Percentiles rank a stretch among this genome's conserved stretches.
Evolutionary conservation across 202 grass and related monocot species (phyloP).

Genomic region (Schoenoplectus triqueter): DNA sequence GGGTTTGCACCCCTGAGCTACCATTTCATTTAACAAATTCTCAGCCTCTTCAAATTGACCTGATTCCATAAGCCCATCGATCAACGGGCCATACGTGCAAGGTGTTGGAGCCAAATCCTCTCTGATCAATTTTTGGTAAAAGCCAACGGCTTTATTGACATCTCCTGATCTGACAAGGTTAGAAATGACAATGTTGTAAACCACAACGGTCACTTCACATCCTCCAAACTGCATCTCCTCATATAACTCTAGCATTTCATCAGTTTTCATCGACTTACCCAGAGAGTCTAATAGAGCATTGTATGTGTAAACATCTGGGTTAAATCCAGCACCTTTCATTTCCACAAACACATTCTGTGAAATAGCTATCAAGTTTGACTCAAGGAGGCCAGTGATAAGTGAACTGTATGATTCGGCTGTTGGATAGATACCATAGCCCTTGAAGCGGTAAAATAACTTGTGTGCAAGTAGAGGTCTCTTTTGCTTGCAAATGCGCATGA

Average conservation of each 20-base stretch:
- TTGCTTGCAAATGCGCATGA: conserved; percentile 77
- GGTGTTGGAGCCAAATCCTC: conserved; percentile 70
- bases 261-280: conserved; percentile 72
- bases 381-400: conserved; percentile 76
- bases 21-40: conserved; percentile 74
- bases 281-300: conserved; percentile 82
- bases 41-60: conserved; percentile 74
- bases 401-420: conserved; percentile 70
- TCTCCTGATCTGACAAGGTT: conserved; percentile 75
- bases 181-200: conserved; percentile 94
- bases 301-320: conserved; percentile 79
- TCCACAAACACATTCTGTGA: conserved; percentile 66
- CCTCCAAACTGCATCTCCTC: conserved; percentile 69
- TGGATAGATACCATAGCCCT: conserved; percentile 56
- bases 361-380: conserved; percentile 57
- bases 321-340: conserved; percentile 69
- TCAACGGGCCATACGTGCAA: conserved; percentile 90
- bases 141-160: conserved; percentile 69
- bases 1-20: conserved; percentile 71
- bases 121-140: conserved; percentile 73
- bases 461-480: conserved; percentile 64
- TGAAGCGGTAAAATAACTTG: conserved; percentile 69
- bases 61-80: conserved; percentile 79
- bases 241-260: conserved; percentile 79
- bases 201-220: conserved; percentile 68